Evolutionary conservation across 2,329 filamentous ascomycete genomes (phyloP).

Genomic region (Aspergillus chevalieri): DNA sequence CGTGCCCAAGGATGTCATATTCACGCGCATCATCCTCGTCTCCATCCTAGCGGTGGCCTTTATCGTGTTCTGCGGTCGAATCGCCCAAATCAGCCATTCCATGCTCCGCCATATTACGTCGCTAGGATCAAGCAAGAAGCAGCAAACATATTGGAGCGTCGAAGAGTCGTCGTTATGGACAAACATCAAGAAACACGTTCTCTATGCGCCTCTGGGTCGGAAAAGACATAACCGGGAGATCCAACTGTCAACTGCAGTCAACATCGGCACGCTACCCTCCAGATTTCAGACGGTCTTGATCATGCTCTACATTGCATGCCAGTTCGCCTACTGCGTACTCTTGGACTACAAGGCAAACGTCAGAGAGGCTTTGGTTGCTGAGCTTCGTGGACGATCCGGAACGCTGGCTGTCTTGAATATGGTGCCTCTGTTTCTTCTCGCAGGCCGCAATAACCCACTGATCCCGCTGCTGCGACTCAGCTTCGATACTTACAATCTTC

Average conservation of each 20-base stretch:
- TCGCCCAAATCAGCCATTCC: slow-evolving; percentile 39
- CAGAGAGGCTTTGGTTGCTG: slow-evolving; percentile 60
- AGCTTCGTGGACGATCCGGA: slow-evolving; percentile 79
- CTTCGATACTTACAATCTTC: slow-evolving; percentile 93
- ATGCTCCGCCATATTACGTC: slow-evolving; percentile 41
- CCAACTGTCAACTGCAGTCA: slow-evolving; percentile 60
- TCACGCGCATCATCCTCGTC: slow-evolving; percentile 35
- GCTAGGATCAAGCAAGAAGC: slow-evolving; percentile 26
- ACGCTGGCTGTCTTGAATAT: slow-evolving; percentile 82
- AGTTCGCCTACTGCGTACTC: slow-evolving; percentile 64
- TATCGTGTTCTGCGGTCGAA: slow-evolving; percentile 34
- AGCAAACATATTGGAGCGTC: slow-evolving; percentile 42
- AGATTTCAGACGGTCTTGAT: slow-evolving; percentile 69
- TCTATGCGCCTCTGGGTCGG: slow-evolving; percentile 61
- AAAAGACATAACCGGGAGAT: slow-evolving; percentile 73
- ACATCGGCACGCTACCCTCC: slow-evolving; percentile 72
- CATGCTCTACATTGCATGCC: slow-evolving; percentile 61
- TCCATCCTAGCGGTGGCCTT: slow-evolving; percentile 31
- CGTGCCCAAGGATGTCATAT: slow-evolving; percentile 33
- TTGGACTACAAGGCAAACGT: slow-evolving; percentile 40
- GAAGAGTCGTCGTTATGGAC: slow-evolving; percentile 39
- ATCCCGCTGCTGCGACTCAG: slow-evolving; percentile 76
- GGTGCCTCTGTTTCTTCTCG: slow-evolving; percentile 82
- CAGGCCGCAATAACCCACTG: slow-evolving; percentile 86
- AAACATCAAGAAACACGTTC: slow-evolving; percentile 40